Evolutionary conservation across 129 eudicot genomes (phyloP), one percentile per base, ranked within the genome.

Genomic region (Flaveria sonorensis): DNA sequence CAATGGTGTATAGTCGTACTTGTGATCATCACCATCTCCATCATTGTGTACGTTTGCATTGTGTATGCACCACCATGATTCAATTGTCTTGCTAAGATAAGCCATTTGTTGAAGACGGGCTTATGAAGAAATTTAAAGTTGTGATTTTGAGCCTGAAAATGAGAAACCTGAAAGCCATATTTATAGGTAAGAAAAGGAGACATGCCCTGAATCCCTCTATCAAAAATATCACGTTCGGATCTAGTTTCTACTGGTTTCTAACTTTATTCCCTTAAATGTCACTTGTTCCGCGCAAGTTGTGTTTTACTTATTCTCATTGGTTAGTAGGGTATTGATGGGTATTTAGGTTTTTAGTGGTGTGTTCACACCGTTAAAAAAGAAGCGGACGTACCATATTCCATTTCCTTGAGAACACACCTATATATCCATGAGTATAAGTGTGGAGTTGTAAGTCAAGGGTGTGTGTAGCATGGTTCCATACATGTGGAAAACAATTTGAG

Each of bases 361-460:
- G 4, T 28, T 28, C 32, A 3, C 32, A 28, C 32, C 32, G 4
- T 28, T 28, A 28, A 3, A 28, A 28, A 28, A 28, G 32, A 28
- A 28, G 4, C 32, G 4, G 32, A 28, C 32, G 4, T 45, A 45
- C 48, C 48, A 0, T 2, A 28, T 28, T 28, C 4, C 3, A 14
- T 10, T 45, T 45, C 48, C 13, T 45, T 45, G 3, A 24, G 42
- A 65, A 76, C 19, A 3, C 21, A 61, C 80, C 61, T 73, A 61
- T 42, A 74, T 62, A 26, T 15, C 75, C 82, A 64, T 62, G 19
- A 42, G 78, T 16, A 50, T 43, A 55, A 83, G 84, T 28, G 79
- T 75, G 79, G 71, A 75, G 72, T 11, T 63, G 30, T 12, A 48
- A 63, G 64, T 21, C 28, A 28, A 62, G 6, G 79, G 48, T 24